These are phyloP conservation scores for Candida michaelii DNA, from an alignment of 805 yeast genomes.

Conservation along the genomic window DNA sequence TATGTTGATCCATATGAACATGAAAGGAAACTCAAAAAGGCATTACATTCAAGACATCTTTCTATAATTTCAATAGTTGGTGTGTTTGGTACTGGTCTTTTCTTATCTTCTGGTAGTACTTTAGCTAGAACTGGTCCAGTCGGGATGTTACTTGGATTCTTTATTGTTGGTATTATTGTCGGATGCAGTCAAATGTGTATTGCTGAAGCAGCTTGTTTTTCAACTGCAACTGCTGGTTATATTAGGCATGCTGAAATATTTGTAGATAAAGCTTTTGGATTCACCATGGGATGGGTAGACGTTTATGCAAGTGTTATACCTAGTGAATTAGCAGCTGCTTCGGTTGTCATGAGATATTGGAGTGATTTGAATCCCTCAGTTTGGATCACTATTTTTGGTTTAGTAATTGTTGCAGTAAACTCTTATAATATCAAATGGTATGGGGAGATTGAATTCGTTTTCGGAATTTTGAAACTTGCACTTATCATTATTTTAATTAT, in stretches of 20 bases:
- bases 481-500: conserved; percentile 22
- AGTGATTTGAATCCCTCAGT: conserved; percentile 43
- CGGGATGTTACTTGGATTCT: conserved; percentile 49
- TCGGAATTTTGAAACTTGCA: conserved; percentile 25
- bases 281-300: conserved; percentile 46
- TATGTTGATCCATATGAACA: conserved; percentile 15
- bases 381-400: conserved; percentile 43
- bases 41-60: conserved; percentile 20
- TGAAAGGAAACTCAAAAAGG: conserved; percentile 17
- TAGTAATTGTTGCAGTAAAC: conserved; percentile 35
- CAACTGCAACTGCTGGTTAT: conserved; percentile 38
- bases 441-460: conserved; percentile 30
- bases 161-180: conserved; percentile 43
- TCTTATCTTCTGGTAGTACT: conserved; percentile 53
- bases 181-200: conserved; percentile 41
- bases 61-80: conserved; percentile 24
- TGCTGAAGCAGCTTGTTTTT: conserved; percentile 36
- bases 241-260: conserved; percentile 37
- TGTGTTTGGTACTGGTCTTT: conserved; percentile 51
- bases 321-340: conserved; percentile 45
- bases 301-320: conserved; percentile 37
- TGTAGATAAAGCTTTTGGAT: conserved; percentile 46
- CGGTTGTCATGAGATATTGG: conserved; percentile 48
- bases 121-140: conserved; percentile 44
- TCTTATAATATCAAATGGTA: conserved; percentile 36